phyloP scores from a whole-genome alignment of 129 eudicot genomes.

The Glebionis coronaria region DNA sequence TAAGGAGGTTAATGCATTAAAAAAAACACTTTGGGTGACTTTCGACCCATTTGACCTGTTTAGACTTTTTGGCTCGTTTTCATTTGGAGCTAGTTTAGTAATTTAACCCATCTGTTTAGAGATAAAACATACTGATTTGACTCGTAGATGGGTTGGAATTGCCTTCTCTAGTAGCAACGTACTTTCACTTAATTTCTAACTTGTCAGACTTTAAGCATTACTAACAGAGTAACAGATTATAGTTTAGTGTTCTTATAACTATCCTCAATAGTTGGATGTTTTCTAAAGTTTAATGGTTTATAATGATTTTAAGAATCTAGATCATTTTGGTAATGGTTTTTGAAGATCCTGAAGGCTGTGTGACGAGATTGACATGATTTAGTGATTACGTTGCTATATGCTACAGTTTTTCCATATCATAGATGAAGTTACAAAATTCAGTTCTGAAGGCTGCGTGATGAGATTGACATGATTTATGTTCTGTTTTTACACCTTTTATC shows the following conservation, averaged over 20 bases:
- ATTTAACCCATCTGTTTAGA: too few species aligned
- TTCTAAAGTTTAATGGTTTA: not conserved
- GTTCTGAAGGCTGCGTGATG: not conserved
- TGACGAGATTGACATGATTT: too few species aligned
- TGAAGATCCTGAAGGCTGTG: too few species aligned
- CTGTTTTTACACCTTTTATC: constrained; percentile 6
- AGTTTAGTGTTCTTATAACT: not conserved
- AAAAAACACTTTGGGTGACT: not conserved
- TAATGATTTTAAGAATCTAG: not conserved
- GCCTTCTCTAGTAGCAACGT: too few species aligned
- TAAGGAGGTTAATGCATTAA: not conserved
- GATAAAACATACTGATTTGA: too few species aligned
- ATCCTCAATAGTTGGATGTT: not conserved
- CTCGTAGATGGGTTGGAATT: too few species aligned
- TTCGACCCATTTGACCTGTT: not conserved
- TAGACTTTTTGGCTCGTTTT: not conserved
- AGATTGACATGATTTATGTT: constrained; percentile 16
- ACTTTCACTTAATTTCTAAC: too few species aligned
- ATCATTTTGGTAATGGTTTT: not conserved
- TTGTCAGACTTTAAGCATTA: too few species aligned
- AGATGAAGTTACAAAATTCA: constrained; percentile 4
- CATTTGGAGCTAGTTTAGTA: not conserved
- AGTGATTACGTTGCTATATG: not conserved
- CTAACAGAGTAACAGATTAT: too few species aligned
- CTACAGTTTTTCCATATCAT: not conserved